A percentile compares a stretch with the other conserved stretches of the same genome.
These are phyloP conservation scores for Blastomyces emzantsi DNA, from an alignment of 2,329 filamentous ascomycete species.

Conservation along the genomic window DNA sequence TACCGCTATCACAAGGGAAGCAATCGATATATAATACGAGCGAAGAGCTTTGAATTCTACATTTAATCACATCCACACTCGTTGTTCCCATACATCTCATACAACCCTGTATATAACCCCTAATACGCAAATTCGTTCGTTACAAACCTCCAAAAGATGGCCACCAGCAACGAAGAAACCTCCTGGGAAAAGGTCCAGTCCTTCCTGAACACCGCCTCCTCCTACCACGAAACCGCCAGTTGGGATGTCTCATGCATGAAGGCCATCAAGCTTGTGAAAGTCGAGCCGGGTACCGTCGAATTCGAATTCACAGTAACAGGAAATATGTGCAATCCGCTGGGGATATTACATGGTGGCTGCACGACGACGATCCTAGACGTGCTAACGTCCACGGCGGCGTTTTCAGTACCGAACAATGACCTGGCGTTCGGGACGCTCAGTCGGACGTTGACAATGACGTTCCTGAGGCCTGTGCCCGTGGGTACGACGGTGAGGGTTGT, in stretches of 20 bases:
- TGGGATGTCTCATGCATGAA: conserved; percentile 3
- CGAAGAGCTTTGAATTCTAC: not conserved
- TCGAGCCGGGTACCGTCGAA: conserved; percentile 3
- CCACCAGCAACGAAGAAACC: not conserved
- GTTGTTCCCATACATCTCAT: not conserved
- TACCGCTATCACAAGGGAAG: not conserved
- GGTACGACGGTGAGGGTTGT: conserved; percentile 46
- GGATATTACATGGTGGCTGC: conserved; percentile 80
- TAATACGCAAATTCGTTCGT: not conserved
- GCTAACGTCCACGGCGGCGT: conserved; percentile 51
- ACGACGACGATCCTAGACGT: conserved; percentile 59
- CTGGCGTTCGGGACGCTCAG: conserved; percentile 56
- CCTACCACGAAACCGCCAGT: not conserved
- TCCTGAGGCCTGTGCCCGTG: conserved; percentile 51
- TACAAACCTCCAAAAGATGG: not conserved
- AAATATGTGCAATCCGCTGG: conserved; percentile 81
- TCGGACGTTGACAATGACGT: conserved; percentile 57
- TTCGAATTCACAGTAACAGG: conserved; percentile 55
- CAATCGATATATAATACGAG: not conserved
- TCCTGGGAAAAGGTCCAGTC: not conserved
- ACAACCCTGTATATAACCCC: not conserved
- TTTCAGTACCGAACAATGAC: conserved; percentile 48
- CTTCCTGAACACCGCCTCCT: conserved; percentile 1
- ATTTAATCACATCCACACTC: not conserved
- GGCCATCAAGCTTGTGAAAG: conserved; percentile 1